Evolutionary conservation across 2,329 filamentous ascomycete genomes (phyloP), one percentile per base, ranked within the genome.

Genomic region (Seiridium unicorne): DNA sequence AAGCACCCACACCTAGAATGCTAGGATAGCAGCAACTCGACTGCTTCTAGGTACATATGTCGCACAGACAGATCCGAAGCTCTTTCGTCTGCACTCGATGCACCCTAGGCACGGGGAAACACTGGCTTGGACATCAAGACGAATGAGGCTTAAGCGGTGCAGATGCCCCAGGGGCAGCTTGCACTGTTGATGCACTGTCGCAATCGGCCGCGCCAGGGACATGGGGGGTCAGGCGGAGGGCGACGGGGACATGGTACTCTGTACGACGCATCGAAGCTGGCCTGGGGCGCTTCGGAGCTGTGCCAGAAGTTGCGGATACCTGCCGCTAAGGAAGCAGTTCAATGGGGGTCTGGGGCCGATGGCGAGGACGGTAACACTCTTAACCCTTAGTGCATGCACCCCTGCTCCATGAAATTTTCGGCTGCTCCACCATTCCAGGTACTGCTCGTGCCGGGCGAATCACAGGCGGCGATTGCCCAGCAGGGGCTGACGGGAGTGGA

Each of bases 361-460:
- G 35, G 38, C 55, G 11, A 31, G 44, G 31, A 46, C 31, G 55
- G 55, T 57, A 57, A 48, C 49, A 38, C 34, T 38, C 47, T 40
- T 38, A 44, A 47, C 38, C 46, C 55, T 51, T 58, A 38, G 55
- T 44, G 55, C 46, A 58, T 51, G 6, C 54, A 10, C 56, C 44
- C 44, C 44, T 58, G 47, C 46, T 58, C 42, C 35, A 11, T 51
- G 34, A 31, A 59, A 53, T 34, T 51, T 59, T 54, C 18, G 57
- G 48, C 18, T 44, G 56, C 46, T 51, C 57, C 57, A 59, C 57
- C 49, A 59, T 59, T 59, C 57, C 57, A 59, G 57, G 57, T 31
- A 59, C 57, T 53, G 57, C 36, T 10, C 53, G 42, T 46, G 11
- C 18, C 32, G 32, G 13, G 32, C 31, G 57, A 53, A 48, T 35